Evolutionary conservation across 2,329 filamentous ascomycete species (phyloP).

Genomic region (Raffaelea ambrosiae): DNA sequence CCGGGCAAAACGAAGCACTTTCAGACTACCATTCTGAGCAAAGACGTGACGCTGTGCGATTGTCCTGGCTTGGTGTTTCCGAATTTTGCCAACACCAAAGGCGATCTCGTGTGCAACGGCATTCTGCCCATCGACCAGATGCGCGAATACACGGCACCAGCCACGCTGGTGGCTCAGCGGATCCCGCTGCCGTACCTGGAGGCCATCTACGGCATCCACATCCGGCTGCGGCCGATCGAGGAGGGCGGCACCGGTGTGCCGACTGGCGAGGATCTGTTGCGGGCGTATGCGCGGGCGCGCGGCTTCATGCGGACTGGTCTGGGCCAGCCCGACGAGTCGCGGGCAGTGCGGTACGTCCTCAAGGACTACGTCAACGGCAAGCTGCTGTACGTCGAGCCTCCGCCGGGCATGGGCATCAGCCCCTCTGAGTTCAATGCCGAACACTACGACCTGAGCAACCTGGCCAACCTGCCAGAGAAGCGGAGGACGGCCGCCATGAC

Average conservation of each 20-base stretch:
- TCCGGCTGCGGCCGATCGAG: slow-evolving; percentile 69
- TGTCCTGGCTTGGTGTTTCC: slow-evolving; percentile 98
- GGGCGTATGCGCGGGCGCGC: slow-evolving; percentile 78
- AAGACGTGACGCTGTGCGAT: slow-evolving; percentile 87
- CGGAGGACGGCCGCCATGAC: slow-evolving; percentile 57
- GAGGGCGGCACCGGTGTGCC: slow-evolving; percentile 88
- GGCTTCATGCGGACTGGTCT: slow-evolving; percentile 86
- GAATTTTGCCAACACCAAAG: slow-evolving; percentile 95
- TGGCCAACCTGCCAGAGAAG: slow-evolving; percentile 72
- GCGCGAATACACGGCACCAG: slow-evolving; percentile 83
- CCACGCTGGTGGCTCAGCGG: slow-evolving; percentile 70
- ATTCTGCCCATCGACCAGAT: slow-evolving; percentile 94
- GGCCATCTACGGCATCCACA: slow-evolving; percentile 87
- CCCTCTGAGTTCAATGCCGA: slow-evolving; percentile 75
- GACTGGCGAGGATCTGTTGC: slow-evolving; percentile 75
- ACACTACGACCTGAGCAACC: slow-evolving; percentile 72
- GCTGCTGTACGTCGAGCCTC: slow-evolving; percentile 83
- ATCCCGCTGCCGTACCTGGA: slow-evolving; percentile 87
- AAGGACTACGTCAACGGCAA: slow-evolving; percentile 99
- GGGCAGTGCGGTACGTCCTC: slow-evolving; percentile 79
- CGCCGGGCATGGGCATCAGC: slow-evolving; percentile 53
- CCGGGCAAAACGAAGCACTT: slow-evolving; percentile 99
- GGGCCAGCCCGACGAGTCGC: slow-evolving; percentile 86
- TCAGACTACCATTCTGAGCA: slow-evolving; percentile 91
- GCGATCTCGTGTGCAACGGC: slow-evolving; percentile 90